Evolutionary conservation across 176 grass and related monocot genomes (phyloP).

Genomic region (Chloris gayana): DNA sequence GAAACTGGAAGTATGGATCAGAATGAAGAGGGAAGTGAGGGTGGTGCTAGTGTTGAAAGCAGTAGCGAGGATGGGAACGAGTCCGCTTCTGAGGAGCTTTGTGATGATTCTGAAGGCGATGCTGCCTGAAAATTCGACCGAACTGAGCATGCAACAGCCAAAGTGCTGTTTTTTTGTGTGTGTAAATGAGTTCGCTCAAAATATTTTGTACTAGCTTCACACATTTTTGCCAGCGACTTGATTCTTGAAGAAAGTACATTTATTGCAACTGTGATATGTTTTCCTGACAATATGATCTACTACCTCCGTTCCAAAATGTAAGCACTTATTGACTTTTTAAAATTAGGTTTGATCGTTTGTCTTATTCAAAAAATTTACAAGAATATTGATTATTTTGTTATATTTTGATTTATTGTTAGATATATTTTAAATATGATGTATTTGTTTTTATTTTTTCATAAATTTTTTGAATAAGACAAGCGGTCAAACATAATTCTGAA

Average conservation of each 20-base stretch:
- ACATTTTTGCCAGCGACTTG: not conserved
- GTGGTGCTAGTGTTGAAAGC: conserved; percentile 33
- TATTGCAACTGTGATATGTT: not conserved
- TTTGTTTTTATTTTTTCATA: too few relatives aligned
- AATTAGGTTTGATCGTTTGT: too few relatives aligned
- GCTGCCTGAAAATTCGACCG: conserved; percentile 7
- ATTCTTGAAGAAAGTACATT: not conserved
- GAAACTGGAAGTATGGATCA: conserved; percentile 20
- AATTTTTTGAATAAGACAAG: too few relatives aligned
- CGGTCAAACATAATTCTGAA: too few relatives aligned
- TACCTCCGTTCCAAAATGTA: too few relatives aligned
- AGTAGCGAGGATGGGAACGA: not conserved
- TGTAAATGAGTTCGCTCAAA: conserved; percentile 18
- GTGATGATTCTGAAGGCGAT: conserved; percentile 43
- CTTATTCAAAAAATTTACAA: too few relatives aligned
- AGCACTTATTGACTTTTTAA: too few relatives aligned
- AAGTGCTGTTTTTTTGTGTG: not conserved
- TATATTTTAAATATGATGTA: too few relatives aligned
- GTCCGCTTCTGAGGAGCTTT: conserved; percentile 29
- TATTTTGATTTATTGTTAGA: too few relatives aligned
- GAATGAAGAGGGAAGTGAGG: conserved; percentile 18
- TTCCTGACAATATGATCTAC: not conserved
- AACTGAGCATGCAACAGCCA: not conserved
- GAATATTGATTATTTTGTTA: too few relatives aligned
- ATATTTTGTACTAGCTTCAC: conserved; percentile 6